Percentiles rank a stretch among this genome's conserved stretches.
Evolutionary conservation across 495 filamentous ascomycete genomes (phyloP).

Genomic region (Haplographium delicatum): DNA sequence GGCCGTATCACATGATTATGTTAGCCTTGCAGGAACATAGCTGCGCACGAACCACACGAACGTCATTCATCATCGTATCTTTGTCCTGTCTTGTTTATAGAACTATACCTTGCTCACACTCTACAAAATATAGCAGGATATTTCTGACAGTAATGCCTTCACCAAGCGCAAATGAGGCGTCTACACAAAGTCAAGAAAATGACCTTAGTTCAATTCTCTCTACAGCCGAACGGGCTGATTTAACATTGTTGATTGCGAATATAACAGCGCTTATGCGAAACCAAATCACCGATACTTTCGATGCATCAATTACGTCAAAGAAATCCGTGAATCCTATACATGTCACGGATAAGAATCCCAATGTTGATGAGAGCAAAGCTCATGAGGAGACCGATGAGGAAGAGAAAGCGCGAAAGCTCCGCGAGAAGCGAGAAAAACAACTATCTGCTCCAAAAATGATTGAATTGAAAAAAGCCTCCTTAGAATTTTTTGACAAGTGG

Average conservation of each 20-base stretch:
- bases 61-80: too few relatives aligned
- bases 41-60: too few relatives aligned
- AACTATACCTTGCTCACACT: too few relatives aligned
- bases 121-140: too few relatives aligned
- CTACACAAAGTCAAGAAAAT: constrained; percentile 10
- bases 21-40: too few relatives aligned
- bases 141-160: constrained; percentile 14
- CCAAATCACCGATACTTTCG: constrained; percentile 41
- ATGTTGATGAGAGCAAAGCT: constrained; percentile 14
- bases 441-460: constrained; percentile 32
- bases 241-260: constrained; percentile 34
- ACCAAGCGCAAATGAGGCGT: neutral
- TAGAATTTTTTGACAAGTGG: constrained; percentile 33
- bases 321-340: constrained; percentile 26
- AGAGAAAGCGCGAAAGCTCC: constrained; percentile 28
- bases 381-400: constrained; percentile 25
- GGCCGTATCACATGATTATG: too few relatives aligned
- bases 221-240: constrained; percentile 26
- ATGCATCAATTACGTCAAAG: constrained; percentile 29
- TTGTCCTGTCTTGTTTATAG: too few relatives aligned
- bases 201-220: constrained; percentile 27
- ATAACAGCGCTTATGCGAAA: constrained; percentile 45
- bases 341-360: constrained; percentile 27
- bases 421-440: constrained; percentile 27
- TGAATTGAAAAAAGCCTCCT: constrained; percentile 27